Percentiles rank a stretch among this genome's conserved stretches.
Evolutionary conservation across 139 green algal species (phyloP).

Genomic region (Chlamydomonas incerta): DNA sequence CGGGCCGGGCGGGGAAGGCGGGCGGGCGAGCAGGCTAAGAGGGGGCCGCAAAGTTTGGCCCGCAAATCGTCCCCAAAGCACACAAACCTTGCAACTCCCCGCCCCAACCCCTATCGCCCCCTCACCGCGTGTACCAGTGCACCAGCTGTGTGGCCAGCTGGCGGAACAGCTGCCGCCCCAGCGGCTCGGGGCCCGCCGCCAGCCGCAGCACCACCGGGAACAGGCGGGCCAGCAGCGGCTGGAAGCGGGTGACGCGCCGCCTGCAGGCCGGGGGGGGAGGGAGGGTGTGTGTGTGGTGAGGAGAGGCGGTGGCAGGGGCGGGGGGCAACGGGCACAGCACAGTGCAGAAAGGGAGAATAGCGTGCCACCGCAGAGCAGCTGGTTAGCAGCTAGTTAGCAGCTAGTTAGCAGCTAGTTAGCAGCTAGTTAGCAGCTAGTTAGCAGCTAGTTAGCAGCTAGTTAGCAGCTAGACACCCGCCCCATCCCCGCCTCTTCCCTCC

Average conservation of each 20-base stretch:
- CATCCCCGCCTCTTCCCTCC: too few relatives aligned
- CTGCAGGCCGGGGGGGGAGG: not conserved
- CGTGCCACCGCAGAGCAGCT: too few relatives aligned
- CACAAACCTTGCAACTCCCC: too few relatives aligned
- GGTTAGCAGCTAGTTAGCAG: too few relatives aligned
- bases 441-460: not conserved
- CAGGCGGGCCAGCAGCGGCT: constrained; percentile 9
- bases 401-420: too few relatives aligned
- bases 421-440: too few relatives aligned
- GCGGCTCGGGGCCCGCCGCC: constrained; percentile 8
- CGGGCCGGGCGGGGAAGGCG: too few relatives aligned
- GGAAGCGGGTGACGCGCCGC: constrained; percentile 10
- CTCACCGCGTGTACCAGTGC: constrained; percentile 42
- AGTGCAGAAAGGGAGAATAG: too few relatives aligned
- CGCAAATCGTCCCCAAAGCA: not conserved
- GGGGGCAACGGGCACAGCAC: too few relatives aligned
- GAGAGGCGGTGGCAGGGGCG: not conserved
- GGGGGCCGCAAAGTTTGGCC: not conserved
- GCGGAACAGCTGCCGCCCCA: constrained; percentile 20
- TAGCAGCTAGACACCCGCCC: not conserved
- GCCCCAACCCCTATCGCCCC: not conserved
- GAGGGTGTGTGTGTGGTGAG: not conserved
- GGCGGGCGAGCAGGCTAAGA: not conserved
- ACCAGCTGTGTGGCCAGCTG: constrained; percentile 40
- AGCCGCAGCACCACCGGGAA: constrained; percentile 37